These are phyloP conservation scores for Chimonanthus praecox DNA, from an alignment of 164 flowering plant species.

Conservation along the genomic window DNA sequence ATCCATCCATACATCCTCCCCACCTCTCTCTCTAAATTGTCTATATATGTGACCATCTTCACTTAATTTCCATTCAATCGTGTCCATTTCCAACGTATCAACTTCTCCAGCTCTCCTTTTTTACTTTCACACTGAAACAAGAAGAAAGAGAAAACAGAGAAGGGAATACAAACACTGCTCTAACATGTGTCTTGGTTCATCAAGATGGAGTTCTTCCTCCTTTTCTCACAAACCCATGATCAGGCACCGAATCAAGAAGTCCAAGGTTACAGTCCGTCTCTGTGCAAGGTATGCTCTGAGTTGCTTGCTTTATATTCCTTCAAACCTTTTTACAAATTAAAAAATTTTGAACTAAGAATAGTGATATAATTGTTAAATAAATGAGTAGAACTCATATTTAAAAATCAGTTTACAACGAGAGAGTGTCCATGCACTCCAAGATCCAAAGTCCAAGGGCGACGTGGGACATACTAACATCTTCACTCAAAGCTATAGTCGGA, in stretches of 20 bases:
- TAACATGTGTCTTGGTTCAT: slow-evolving; percentile 18
- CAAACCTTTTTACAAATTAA: too few species aligned
- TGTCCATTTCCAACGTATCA: background rate
- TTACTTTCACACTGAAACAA: background rate
- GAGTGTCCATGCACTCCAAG: too few species aligned
- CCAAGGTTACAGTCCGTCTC: slow-evolving; percentile 22
- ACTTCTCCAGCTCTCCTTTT: background rate
- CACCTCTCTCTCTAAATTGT: background rate
- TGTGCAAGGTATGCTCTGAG: slow-evolving; percentile 14
- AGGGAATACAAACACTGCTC: too few species aligned
- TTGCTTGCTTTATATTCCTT: background rate
- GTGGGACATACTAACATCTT: too few species aligned
- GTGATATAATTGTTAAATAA: too few species aligned
- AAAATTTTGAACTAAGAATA: too few species aligned
- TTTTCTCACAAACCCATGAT: background rate
- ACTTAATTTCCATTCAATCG: background rate
- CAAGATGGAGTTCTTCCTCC: slow-evolving; percentile 6
- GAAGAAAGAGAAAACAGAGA: background rate
- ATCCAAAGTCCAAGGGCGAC: too few species aligned
- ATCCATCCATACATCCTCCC: background rate
- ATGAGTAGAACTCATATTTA: too few species aligned
- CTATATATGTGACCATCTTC: background rate
- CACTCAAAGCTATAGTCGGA: too few species aligned
- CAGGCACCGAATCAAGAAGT: slow-evolving; percentile 9
- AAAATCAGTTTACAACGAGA: too few species aligned